Evolutionary conservation across 2,329 filamentous ascomycete genomes (phyloP).

Genomic region (Drechslera avenae): DNA sequence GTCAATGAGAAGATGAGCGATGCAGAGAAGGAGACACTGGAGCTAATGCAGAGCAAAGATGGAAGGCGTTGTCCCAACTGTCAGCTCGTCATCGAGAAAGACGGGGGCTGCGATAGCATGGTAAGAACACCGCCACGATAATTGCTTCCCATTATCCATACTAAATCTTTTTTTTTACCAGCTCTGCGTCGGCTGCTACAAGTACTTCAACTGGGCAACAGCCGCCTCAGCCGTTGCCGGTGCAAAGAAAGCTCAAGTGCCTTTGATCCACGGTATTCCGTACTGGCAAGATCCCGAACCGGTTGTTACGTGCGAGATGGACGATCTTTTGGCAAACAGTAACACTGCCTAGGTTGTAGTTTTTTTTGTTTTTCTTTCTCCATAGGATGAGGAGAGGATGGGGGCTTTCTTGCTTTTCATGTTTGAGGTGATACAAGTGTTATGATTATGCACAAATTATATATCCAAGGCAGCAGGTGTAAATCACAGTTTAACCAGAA

Average conservation of each 20-base stretch:
- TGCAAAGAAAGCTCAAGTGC: constrained; percentile 17
- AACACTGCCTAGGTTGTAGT: too few species aligned
- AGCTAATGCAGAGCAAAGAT: constrained; percentile 31
- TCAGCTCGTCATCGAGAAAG: constrained; percentile 38
- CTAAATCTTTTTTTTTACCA: not conserved
- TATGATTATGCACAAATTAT: too few species aligned
- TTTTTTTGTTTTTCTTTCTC: too few species aligned
- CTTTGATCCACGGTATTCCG: not conserved
- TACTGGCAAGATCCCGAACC: not conserved
- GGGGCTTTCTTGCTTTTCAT: too few species aligned
- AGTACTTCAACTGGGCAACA: constrained; percentile 35
- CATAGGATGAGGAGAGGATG: too few species aligned
- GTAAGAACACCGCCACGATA: not conserved
- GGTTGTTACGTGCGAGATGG: not conserved
- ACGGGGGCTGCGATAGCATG: constrained; percentile 37
- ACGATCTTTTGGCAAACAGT: not conserved
- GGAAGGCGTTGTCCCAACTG: constrained; percentile 40
- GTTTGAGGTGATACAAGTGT: too few species aligned
- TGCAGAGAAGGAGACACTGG: constrained; percentile 27
- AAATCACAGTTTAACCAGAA: too few species aligned
- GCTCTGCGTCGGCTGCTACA: constrained; percentile 29
- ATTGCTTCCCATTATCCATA: too few species aligned
- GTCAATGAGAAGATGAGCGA: constrained; percentile 30
- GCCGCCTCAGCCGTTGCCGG: constrained; percentile 31
- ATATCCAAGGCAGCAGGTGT: too few species aligned